Conservation (phyloP, 371 early-diverging fungal genomes). For the Mortierella sp. region DNA sequence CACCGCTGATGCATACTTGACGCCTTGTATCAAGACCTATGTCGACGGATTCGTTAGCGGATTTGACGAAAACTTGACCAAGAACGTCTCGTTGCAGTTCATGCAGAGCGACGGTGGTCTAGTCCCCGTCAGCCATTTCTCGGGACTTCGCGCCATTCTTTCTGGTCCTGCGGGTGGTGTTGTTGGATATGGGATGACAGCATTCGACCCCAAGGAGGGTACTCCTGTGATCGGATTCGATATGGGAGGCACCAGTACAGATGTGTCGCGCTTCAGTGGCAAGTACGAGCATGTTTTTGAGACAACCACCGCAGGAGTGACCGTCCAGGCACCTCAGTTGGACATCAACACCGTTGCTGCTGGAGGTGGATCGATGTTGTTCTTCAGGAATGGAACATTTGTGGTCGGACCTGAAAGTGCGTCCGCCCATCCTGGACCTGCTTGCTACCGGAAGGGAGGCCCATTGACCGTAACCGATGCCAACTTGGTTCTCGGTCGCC, state of each 20-base stretch:
- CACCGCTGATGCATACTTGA: slow-evolving; percentile 94
- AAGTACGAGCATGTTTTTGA: slow-evolving; percentile 95
- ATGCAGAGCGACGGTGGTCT: slow-evolving; percentile 98
- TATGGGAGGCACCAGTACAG: slow-evolving; percentile 97
- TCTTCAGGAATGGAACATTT: slow-evolving; percentile 95
- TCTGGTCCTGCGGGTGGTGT: slow-evolving; percentile 98
- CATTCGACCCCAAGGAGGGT: slow-evolving; percentile 67
- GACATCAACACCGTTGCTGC: slow-evolving; percentile 98
- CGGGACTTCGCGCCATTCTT: slow-evolving; percentile 92
- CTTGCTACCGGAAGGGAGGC: slow-evolving; percentile 95
- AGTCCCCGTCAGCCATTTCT: slow-evolving; percentile 85
- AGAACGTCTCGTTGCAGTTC: slow-evolving; percentile 86
- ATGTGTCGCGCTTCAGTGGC: slow-evolving; percentile 95
- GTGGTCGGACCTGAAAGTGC: slow-evolving; percentile 97
- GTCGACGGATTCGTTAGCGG: slow-evolving; percentile 87
- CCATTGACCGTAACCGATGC: slow-evolving; percentile 95
- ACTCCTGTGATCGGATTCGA: slow-evolving; percentile 95
- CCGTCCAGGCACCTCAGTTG: slow-evolving; percentile 96
- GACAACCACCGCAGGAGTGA: slow-evolving; percentile 94
- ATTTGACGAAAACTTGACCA: slow-evolving; percentile 81
- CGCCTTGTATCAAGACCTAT: slow-evolving; percentile 91
- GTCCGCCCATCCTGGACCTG: slow-evolving; percentile 96
- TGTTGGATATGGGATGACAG: slow-evolving; percentile 93
- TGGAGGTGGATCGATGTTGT: slow-evolving; percentile 96
- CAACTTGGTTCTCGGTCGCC: slow-evolving; percentile 90